Evolutionary conservation across 2,329 filamentous ascomycete genomes (phyloP).

Genomic region (Hypoxylon sp.): DNA sequence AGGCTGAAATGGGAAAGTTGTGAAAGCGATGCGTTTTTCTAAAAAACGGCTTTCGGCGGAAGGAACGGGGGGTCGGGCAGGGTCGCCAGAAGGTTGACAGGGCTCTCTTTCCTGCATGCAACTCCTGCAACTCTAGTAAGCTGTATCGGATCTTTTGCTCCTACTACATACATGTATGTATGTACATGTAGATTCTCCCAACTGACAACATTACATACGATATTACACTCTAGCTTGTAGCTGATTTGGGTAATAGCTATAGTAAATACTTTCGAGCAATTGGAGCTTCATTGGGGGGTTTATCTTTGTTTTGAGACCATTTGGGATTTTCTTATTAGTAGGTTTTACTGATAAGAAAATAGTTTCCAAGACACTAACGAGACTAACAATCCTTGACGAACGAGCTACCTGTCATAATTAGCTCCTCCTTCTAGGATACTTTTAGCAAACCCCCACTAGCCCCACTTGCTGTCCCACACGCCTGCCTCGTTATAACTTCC

Average conservation of each 20-base stretch:
- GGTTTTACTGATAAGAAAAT: conserved; percentile 32
- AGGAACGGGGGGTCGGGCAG: conserved; percentile 26
- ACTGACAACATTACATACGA: no score
- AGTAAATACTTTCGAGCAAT: conserved; percentile 45
- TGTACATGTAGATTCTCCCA: conserved; percentile 9
- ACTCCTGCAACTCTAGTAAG: conserved; percentile 22
- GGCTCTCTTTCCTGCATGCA: conserved; percentile 10
- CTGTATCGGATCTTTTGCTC: conserved; percentile 34
- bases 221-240: conserved; percentile 11
- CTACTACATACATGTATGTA: conserved; percentile 11
- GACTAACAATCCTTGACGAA: no score
- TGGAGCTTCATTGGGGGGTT: conserved; percentile 19
- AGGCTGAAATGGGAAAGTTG: conserved; percentile 39
- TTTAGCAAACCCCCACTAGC: conserved; percentile 23
- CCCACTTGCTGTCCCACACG: conserved; percentile 36
- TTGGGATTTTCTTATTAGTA: conserved; percentile 10
- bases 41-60: conserved; percentile 32
- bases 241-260: conserved; percentile 26
- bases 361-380: conserved; percentile 25
- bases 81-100: conserved; percentile 3
- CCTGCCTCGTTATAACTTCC: conserved; percentile 36
- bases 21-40: conserved; percentile 25
- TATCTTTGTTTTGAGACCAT: conserved; percentile 26
- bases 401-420: conserved; percentile 15
- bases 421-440: conserved; percentile 17